Evolutionary conservation across 352 stramenopile genomes (phyloP).

Genomic region (Phytophthora colocasiae): DNA sequence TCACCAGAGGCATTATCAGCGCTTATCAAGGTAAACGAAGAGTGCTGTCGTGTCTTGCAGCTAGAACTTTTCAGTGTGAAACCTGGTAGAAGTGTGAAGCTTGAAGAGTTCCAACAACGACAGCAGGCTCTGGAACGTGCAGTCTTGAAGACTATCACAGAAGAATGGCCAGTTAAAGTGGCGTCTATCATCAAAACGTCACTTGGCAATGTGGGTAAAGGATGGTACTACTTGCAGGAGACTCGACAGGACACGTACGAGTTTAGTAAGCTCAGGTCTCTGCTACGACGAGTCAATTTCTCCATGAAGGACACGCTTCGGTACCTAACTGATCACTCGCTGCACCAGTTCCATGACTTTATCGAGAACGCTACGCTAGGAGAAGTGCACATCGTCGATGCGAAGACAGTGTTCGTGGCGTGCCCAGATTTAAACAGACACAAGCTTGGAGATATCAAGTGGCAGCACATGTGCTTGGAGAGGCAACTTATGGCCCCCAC

Average conservation of each 20-base stretch:
- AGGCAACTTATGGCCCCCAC: conserved; percentile 61
- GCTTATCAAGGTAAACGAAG: conserved; percentile 87
- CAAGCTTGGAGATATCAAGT: conserved; percentile 75
- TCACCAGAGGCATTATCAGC: conserved; percentile 76
- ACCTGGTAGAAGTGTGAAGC: conserved; percentile 70
- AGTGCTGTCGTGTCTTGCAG: conserved; percentile 83
- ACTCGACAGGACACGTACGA: conserved; percentile 88
- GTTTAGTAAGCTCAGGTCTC: conserved; percentile 84
- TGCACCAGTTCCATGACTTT: conserved; percentile 79
- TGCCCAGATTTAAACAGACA: conserved; percentile 70
- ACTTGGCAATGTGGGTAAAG: conserved; percentile 81
- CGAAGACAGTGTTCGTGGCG: conserved; percentile 71
- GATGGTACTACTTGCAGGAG: conserved; percentile 89
- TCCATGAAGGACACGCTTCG: conserved; percentile 87
- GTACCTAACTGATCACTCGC: conserved; percentile 73
- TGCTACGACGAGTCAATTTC: conserved; percentile 81
- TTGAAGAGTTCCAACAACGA: conserved; percentile 88
- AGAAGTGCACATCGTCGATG: conserved; percentile 75
- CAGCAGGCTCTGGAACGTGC: conserved; percentile 76
- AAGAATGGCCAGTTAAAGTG: conserved; percentile 85
- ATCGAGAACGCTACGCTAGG: conserved; percentile 62
- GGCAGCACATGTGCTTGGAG: conserved; percentile 82
- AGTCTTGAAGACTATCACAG: conserved; percentile 81
- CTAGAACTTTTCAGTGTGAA: conserved; percentile 87
- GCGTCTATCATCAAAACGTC: conserved; percentile 72